A percentile compares a stretch with the other conserved stretches of the same genome.
Conservation (phyloP, 2,329 filamentous ascomycete species). For the Fusarium citri region DNA sequence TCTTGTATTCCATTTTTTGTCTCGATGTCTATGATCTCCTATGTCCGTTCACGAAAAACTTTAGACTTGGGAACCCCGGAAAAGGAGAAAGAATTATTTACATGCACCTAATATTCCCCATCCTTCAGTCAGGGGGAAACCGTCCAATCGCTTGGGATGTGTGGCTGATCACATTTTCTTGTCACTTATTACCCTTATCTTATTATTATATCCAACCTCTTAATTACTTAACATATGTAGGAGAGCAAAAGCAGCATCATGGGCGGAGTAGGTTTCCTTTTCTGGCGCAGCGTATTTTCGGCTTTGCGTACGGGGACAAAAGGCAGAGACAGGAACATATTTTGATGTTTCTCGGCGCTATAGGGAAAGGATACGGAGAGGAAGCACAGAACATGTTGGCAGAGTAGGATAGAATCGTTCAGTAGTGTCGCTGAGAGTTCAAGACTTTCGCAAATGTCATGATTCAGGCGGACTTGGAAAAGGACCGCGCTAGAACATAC, state of each 20-base stretch:
- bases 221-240: constrained; percentile 30
- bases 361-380: not conserved
- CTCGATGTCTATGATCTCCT: constrained; percentile 43
- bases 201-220: constrained; percentile 34
- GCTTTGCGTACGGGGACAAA: constrained; percentile 32
- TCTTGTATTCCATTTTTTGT: constrained; percentile 33
- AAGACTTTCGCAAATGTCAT: constrained; percentile 9
- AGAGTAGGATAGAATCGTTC: not conserved
- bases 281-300: constrained; percentile 36
- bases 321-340: constrained; percentile 20
- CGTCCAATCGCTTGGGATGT: constrained; percentile 42
- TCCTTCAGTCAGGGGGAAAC: constrained; percentile 41
- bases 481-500: constrained; percentile 34
- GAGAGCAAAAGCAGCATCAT: constrained; percentile 28
- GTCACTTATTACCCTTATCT: constrained; percentile 35
- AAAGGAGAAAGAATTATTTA: constrained; percentile 45
- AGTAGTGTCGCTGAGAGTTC: constrained; percentile 6
- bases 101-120: constrained; percentile 46
- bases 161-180: constrained; percentile 41
- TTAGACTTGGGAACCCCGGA: constrained; percentile 45
- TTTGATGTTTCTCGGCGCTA: constrained; percentile 12
- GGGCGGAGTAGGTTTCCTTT: constrained; percentile 28
- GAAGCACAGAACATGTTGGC: constrained; percentile 15
- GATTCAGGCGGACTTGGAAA: constrained; percentile 24
- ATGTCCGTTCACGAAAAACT: constrained; percentile 44